Percentiles rank a stretch among this genome's conserved stretches.
Conservation (phyloP, 2,329 filamentous ascomycete species). For the Claviceps quebecensis region DNA sequence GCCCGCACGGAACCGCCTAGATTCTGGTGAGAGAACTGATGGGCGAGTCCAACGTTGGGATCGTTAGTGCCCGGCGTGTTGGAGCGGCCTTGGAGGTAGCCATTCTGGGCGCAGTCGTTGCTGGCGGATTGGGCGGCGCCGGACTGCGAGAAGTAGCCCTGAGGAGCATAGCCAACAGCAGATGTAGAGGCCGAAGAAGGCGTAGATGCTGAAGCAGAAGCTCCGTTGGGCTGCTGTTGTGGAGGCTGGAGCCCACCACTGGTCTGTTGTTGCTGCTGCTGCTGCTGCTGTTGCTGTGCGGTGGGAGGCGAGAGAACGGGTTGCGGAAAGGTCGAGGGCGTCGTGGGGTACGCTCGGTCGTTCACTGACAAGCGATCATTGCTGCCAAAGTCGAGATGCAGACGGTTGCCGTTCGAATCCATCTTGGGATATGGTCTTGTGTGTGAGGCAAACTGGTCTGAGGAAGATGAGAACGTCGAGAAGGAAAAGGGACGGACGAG, state of each 20-base stretch:
- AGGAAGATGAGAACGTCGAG: background rate
- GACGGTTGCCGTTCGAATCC: constrained; percentile 44
- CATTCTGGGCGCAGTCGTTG: constrained; percentile 38
- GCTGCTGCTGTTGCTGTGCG: constrained; percentile 25
- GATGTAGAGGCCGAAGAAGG: constrained; percentile 20
- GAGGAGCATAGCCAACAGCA: constrained; percentile 20
- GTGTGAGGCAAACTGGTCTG: background rate
- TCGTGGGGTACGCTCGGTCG: constrained; percentile 68
- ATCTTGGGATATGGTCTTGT: constrained; percentile 17
- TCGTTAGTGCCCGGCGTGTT: constrained; percentile 56
- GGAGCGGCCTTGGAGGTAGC: constrained; percentile 35
- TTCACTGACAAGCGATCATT: constrained; percentile 47
- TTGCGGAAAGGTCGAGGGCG: constrained; percentile 67
- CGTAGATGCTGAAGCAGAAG: constrained; percentile 6
- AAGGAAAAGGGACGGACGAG: background rate
- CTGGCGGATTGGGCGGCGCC: constrained; percentile 30
- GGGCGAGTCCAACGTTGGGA: constrained; percentile 77
- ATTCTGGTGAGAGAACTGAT: constrained; percentile 96
- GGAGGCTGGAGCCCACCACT: constrained; percentile 21
- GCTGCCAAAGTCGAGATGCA: constrained; percentile 54
- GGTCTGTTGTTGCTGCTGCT: constrained; percentile 22
- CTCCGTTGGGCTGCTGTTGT: constrained; percentile 30
- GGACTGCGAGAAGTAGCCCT: constrained; percentile 49
- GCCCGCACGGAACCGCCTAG: constrained; percentile 59
- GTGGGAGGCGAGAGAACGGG: constrained; percentile 1